phyloP scores from a whole-genome alignment of 2,329 filamentous ascomycete species.

The Dendrostoma leiphaemia region DNA sequence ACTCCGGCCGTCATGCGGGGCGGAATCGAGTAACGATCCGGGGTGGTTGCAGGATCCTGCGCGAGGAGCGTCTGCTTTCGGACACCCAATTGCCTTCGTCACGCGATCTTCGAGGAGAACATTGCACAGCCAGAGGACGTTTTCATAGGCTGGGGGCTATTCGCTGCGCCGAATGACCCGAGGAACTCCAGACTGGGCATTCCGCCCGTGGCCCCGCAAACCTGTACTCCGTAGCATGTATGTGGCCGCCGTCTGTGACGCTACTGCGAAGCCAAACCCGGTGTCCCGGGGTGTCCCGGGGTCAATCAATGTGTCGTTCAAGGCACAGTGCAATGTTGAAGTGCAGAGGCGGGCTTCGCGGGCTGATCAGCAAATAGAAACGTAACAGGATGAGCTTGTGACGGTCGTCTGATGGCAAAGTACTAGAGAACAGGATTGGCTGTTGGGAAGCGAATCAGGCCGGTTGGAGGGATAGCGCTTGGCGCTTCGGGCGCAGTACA shows the following conservation, averaged over 20 bases:
- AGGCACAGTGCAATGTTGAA: background rate
- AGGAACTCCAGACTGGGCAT: background rate
- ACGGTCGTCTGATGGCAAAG: background rate
- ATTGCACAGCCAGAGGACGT: background rate
- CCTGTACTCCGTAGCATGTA: background rate
- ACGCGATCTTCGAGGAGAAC: background rate
- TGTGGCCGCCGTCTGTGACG: background rate
- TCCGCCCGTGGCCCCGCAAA: background rate
- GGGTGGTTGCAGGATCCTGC: background rate
- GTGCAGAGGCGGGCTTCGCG: background rate
- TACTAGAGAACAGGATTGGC: no score
- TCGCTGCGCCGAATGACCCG: background rate
- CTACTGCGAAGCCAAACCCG: background rate
- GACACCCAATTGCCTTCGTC: background rate
- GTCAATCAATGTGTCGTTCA: background rate
- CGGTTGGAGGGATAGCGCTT: no score
- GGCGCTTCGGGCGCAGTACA: background rate
- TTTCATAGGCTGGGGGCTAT: background rate
- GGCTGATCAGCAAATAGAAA: conserved; percentile 15
- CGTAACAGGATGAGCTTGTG: conserved; percentile 5
- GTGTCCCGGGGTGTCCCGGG: no score
- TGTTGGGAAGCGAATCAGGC: no score
- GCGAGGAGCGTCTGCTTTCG: background rate
- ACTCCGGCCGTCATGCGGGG: background rate
- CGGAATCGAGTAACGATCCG: background rate